These are phyloP conservation scores for Seiridium unicorne DNA, from an alignment of 2,329 filamentous ascomycete species.

Conservation along the genomic window DNA sequence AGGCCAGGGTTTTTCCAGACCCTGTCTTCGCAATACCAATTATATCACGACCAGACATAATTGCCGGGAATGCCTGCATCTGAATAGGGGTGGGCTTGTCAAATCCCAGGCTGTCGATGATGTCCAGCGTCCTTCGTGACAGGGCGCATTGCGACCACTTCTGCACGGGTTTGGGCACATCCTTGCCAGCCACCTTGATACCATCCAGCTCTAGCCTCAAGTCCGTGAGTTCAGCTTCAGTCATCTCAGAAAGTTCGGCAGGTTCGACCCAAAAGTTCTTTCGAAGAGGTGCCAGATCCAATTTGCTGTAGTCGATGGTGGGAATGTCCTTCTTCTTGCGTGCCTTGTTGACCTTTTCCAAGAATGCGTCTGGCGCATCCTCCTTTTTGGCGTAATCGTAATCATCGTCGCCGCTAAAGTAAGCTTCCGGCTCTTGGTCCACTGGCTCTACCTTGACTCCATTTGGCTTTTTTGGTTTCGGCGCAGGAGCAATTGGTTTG, in stretches of 20 bases:
- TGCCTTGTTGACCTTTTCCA: constrained; percentile 55
- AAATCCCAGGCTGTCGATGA: constrained; percentile 78
- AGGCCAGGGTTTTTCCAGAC: constrained; percentile 95
- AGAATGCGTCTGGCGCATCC: constrained; percentile 44
- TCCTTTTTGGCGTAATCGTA: constrained; percentile 51
- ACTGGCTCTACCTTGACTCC: constrained; percentile 38
- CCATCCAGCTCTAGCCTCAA: constrained; percentile 87
- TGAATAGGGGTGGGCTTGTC: constrained; percentile 92
- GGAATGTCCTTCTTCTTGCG: constrained; percentile 97
- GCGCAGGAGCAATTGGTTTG: constrained; percentile 26
- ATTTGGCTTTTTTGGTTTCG: constrained; percentile 33
- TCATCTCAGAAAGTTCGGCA: constrained; percentile 77
- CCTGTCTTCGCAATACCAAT: constrained; percentile 97
- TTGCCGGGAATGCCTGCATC: constrained; percentile 87
- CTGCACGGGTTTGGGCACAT: constrained; percentile 89
- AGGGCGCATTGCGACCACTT: constrained; percentile 97
- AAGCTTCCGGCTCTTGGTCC: constrained; percentile 71
- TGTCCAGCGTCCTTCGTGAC: constrained; percentile 81
- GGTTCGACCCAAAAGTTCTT: constrained; percentile 97
- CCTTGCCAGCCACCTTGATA: constrained; percentile 86
- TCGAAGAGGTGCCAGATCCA: constrained; percentile 80
- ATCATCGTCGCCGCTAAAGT: constrained; percentile 82
- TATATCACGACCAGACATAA: constrained; percentile 95
- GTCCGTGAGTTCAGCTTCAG: constrained; percentile 77
- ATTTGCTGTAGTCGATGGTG: constrained; percentile 78